phyloP scores from a whole-genome alignment of 495 filamentous ascomycete species.

The Aspergillus conjunctus region DNA sequence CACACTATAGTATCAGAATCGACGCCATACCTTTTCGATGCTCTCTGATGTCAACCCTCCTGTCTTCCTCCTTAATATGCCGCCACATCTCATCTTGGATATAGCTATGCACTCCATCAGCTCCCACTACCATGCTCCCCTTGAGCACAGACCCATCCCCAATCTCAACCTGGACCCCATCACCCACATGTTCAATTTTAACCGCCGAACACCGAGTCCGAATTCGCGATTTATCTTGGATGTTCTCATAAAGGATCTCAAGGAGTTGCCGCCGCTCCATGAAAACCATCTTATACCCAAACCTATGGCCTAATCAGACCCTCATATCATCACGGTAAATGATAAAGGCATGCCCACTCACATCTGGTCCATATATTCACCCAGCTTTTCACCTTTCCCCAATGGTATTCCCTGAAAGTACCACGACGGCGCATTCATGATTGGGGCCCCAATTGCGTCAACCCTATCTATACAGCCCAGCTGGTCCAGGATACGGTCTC shows the following conservation, averaged over 20 bases:
- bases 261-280: slow-evolving; percentile 38
- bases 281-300: slow-evolving; percentile 32
- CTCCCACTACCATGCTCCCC: slow-evolving; percentile 51
- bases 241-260: slow-evolving; percentile 32
- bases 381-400: not conserved
- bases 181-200: slow-evolving; percentile 28
- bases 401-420: slow-evolving; percentile 1
- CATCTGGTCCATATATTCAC: slow-evolving; percentile 6
- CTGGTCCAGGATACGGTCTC: slow-evolving; percentile 51
- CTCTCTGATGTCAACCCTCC: not conserved
- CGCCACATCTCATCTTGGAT: slow-evolving; percentile 43
- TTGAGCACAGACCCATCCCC: slow-evolving; percentile 38
- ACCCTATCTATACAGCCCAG: slow-evolving; percentile 40
- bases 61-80: slow-evolving; percentile 18
- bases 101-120: slow-evolving; percentile 53
- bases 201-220: slow-evolving; percentile 33
- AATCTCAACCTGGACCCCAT: slow-evolving; percentile 35
- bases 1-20: not conserved
- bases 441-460: not conserved
- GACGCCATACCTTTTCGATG: not conserved
- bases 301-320: slow-evolving; percentile 10
- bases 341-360: not conserved
- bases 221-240: slow-evolving; percentile 39
- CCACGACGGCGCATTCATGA: not conserved
- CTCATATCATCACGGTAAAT: not conserved